Conservation (phyloP, 2,329 filamentous ascomycete species). For the Verticillium klebahnii region DNA sequence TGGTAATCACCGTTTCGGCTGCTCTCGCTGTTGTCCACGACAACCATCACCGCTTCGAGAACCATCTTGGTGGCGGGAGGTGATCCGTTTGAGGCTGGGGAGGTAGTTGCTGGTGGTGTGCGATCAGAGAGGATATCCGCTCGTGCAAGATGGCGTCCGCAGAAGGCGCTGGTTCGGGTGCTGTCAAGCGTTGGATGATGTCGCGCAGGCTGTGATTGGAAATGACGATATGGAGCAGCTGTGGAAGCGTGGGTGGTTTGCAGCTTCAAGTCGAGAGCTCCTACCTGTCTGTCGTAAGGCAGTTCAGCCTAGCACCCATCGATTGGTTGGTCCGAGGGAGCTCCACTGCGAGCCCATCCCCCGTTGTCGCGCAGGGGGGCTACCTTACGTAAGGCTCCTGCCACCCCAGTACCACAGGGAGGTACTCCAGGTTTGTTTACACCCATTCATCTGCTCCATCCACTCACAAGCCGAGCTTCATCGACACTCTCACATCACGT, state of each 20-base stretch:
- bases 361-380: background rate
- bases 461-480: slow-evolving; percentile 12
- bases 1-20: slow-evolving; percentile 93
- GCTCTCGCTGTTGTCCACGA: slow-evolving; percentile 99
- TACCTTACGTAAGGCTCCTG: slow-evolving; percentile 2
- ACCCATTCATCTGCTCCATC: slow-evolving; percentile 11
- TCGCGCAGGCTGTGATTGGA: slow-evolving; percentile 12
- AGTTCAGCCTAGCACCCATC: slow-evolving; percentile 36
- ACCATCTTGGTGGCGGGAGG: slow-evolving; percentile 67
- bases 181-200: slow-evolving; percentile 7
- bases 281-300: slow-evolving; percentile 31
- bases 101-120: slow-evolving; percentile 1
- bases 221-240: slow-evolving; percentile 8
- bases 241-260: slow-evolving; percentile 18
- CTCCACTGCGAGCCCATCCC: background rate
- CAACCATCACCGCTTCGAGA: slow-evolving; percentile 98
- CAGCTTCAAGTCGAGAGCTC: slow-evolving; percentile 7
- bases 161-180: background rate
- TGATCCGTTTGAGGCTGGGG: slow-evolving; percentile 5
- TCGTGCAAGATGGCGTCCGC: background rate
- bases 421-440: slow-evolving; percentile 17
- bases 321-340: slow-evolving; percentile 3
- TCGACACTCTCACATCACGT: slow-evolving; percentile 4
- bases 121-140: background rate
- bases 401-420: background rate